Evolutionary conservation across 2,329 filamentous ascomycete genomes (phyloP).

Genomic region (Nigrospora sphaerica): DNA sequence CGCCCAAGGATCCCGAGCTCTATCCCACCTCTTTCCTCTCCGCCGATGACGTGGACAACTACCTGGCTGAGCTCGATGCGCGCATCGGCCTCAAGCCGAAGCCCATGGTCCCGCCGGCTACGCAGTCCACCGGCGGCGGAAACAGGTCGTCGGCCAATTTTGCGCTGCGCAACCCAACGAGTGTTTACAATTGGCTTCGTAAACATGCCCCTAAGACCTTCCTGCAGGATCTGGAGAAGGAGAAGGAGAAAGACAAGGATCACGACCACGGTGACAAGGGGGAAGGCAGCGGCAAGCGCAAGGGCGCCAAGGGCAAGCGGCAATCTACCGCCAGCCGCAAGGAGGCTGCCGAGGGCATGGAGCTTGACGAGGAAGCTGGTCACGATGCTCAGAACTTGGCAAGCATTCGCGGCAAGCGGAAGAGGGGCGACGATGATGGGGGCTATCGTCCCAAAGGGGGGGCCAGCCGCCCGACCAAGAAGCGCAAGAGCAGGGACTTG

Average conservation of each 20-base stretch:
- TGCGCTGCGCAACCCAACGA: conserved; percentile 71
- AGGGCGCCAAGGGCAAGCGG: conserved; percentile 29
- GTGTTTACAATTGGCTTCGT: conserved; percentile 92
- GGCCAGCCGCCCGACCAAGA: conserved; percentile 45
- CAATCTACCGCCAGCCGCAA: conserved; percentile 24
- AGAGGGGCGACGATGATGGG: conserved; percentile 45
- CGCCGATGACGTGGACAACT: conserved; percentile 66
- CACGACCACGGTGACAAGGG: conserved; percentile 27
- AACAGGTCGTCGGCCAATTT: conserved; percentile 31
- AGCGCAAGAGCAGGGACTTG: conserved; percentile 46
- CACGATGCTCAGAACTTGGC: conserved; percentile 23
- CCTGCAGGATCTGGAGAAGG: conserved; percentile 63
- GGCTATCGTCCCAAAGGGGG: conserved; percentile 55
- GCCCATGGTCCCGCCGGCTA: conserved; percentile 45
- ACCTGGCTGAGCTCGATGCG: conserved; percentile 58
- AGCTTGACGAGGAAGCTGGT: conserved; percentile 28
- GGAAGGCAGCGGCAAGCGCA: conserved; percentile 24
- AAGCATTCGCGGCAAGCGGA: conserved; percentile 44
- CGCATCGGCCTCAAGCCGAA: conserved; percentile 35
- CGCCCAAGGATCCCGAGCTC: conserved; percentile 41
- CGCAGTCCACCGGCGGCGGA: conserved; percentile 23
- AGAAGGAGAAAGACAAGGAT: conserved; percentile 31
- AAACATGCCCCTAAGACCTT: conserved; percentile 80
- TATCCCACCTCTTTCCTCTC: conserved; percentile 61
- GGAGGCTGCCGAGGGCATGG: conserved; percentile 25